Conservation (phyloP, 306 rosid genomes). For the Hippophae gyantsensis region DNA sequence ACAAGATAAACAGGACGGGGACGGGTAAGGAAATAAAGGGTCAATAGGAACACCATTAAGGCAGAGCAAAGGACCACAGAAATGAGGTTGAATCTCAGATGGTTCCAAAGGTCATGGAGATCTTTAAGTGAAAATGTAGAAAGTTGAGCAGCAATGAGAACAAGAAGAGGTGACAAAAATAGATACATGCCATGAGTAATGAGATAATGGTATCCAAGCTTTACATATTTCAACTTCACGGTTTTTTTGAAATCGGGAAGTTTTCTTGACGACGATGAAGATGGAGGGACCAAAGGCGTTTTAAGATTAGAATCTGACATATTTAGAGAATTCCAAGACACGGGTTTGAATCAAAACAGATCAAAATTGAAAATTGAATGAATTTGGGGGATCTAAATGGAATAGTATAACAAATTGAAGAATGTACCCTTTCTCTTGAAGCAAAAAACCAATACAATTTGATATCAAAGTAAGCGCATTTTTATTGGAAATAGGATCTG, state of each 20-base stretch:
- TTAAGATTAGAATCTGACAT: conserved; percentile 31
- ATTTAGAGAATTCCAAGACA: conserved; percentile 6
- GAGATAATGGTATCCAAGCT: conserved; percentile 52
- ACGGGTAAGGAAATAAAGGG: conserved; percentile 39
- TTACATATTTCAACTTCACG: conserved; percentile 48
- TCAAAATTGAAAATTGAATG: conserved; percentile 7
- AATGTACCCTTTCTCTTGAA: neutral
- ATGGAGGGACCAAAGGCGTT: conserved; percentile 18
- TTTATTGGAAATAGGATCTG: conserved; percentile 5
- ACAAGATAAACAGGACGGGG: conserved; percentile 43
- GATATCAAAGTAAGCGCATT: conserved; percentile 9
- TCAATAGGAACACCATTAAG: conserved; percentile 37
- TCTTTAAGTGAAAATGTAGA: conserved; percentile 40
- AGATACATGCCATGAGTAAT: conserved; percentile 50
- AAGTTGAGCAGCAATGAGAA: conserved; percentile 25
- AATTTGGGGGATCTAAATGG: conserved; percentile 10
- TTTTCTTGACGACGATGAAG: conserved; percentile 11
- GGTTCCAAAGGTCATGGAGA: conserved; percentile 40
- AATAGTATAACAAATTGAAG: neutral
- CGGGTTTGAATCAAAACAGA: conserved; percentile 2
- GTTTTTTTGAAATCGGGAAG: conserved; percentile 49
- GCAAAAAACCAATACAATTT: conserved; percentile 9
- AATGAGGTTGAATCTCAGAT: conserved; percentile 39
- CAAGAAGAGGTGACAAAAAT: conserved; percentile 30
- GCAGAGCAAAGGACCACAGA: conserved; percentile 33